phyloP scores from a whole-genome alignment of 306 rosid genomes.

The Rosa lucieae region DNA sequence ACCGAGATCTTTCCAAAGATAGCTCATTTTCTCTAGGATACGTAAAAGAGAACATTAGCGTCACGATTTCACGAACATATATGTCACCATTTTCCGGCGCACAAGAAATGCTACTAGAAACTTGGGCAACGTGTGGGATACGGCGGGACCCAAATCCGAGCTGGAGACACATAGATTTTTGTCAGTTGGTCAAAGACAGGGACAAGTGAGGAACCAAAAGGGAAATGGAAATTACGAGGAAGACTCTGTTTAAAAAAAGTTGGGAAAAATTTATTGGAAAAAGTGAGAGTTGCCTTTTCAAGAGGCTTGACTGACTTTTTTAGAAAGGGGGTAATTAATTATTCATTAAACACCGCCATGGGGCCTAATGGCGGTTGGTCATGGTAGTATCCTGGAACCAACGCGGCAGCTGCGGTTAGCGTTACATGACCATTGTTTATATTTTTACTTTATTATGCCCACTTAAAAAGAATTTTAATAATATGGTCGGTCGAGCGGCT shows the following conservation, averaged over 20 bases:
- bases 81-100: background rate
- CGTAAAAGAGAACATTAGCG: background rate
- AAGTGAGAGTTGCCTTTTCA: constrained; percentile 17
- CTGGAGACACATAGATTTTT: constrained; percentile 18
- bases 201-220: constrained; percentile 3
- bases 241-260: background rate
- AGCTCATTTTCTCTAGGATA: background rate
- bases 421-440: too few species aligned
- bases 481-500: too few species aligned
- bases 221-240: constrained; percentile 4
- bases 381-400: background rate
- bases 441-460: too few species aligned
- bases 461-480: too few species aligned
- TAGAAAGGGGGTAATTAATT: background rate
- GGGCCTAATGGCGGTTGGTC: background rate
- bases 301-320: constrained; percentile 2
- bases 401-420: background rate
- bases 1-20: too few species aligned
- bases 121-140: constrained; percentile 14
- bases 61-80: background rate
- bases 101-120: background rate
- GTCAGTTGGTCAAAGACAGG: constrained; percentile 15
- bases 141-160: constrained; percentile 11
- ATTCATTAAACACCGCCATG: background rate
- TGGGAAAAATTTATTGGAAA: background rate